phyloP scores from a whole-genome alignment of 208 protist genomes.

The Phytomonas francai region DNA sequence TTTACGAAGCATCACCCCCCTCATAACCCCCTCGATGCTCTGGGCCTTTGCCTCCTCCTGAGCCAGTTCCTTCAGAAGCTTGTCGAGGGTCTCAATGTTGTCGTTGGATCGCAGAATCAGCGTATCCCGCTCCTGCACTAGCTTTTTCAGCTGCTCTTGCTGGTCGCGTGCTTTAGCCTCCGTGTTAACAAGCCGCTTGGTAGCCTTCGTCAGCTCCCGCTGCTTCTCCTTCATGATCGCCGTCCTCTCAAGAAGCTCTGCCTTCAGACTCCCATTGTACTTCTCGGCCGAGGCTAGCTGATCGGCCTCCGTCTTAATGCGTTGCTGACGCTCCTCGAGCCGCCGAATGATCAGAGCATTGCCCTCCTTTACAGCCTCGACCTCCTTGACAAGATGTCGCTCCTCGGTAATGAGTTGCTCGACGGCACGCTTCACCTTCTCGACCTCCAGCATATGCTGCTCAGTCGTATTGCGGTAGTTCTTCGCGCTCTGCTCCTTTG shows the following conservation, averaged over 20 bases:
- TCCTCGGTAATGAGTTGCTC: slow-evolving; percentile 42
- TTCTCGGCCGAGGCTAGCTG: slow-evolving; percentile 70
- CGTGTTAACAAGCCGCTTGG: slow-evolving; percentile 22
- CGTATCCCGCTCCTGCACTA: slow-evolving; percentile 38
- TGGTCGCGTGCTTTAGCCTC: slow-evolving; percentile 44
- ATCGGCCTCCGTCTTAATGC: slow-evolving; percentile 63
- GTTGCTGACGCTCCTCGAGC: slow-evolving; percentile 65
- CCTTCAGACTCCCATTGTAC: slow-evolving; percentile 73
- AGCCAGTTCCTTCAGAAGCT: slow-evolving; percentile 41
- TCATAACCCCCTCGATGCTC: slow-evolving; percentile 42
- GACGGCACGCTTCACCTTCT: slow-evolving; percentile 25
- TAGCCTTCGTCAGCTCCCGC: slow-evolving; percentile 42
- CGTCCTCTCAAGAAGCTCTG: slow-evolving; percentile 80
- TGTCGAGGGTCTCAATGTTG: slow-evolving; percentile 41
- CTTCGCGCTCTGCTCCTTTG: slow-evolving; percentile 88
- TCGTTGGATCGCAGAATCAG: slow-evolving; percentile 44
- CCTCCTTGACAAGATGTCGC: slow-evolving; percentile 22
- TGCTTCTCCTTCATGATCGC: slow-evolving; percentile 68
- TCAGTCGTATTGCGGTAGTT: slow-evolving; percentile 72
- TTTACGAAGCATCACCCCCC: slow-evolving; percentile 60
- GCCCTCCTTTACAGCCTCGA: slow-evolving; percentile 28
- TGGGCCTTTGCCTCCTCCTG: slow-evolving; percentile 63
- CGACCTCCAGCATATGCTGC: slow-evolving; percentile 44
- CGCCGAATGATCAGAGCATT: slow-evolving; percentile 28
- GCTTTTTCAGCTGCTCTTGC: slow-evolving; percentile 40